These are phyloP conservation scores for Hypoxylon rickii DNA, from an alignment of 495 filamentous ascomycete genomes.

Conservation along the genomic window DNA sequence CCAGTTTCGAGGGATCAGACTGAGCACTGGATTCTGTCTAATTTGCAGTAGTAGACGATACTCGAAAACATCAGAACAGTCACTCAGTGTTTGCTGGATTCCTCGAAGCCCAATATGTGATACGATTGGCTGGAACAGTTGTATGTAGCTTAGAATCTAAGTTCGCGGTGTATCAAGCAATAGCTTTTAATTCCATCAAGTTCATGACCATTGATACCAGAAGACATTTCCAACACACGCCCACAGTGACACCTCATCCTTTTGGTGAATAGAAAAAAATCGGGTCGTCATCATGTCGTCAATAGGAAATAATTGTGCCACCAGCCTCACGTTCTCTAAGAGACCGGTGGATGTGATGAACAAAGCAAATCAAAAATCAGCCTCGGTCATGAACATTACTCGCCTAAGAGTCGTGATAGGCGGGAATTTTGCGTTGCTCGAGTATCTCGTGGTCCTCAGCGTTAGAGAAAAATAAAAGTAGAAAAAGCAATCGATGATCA, in stretches of 20 bases:
- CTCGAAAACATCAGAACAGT: slow-evolving; percentile 11
- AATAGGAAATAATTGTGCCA: slow-evolving; percentile 38
- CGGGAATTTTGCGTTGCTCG: slow-evolving; percentile 31
- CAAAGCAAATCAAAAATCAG: slow-evolving; percentile 39
- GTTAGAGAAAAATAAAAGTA: slow-evolving; percentile 15
- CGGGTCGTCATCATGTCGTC: slow-evolving; percentile 44
- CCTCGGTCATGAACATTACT: slow-evolving; percentile 42
- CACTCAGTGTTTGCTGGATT: slow-evolving; percentile 20
- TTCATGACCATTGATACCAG: slow-evolving; percentile 48
- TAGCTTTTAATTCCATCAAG: slow-evolving; percentile 44
- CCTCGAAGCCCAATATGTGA: slow-evolving; percentile 34
- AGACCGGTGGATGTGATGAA: slow-evolving; percentile 36
- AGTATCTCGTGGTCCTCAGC: slow-evolving; percentile 38
- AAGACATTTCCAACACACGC: slow-evolving; percentile 45
- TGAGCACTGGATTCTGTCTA: too few relatives aligned
- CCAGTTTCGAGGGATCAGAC: too few relatives aligned
- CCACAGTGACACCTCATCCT: slow-evolving; percentile 41
- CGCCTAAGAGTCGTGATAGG: slow-evolving; percentile 39
- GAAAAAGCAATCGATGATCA: slow-evolving; percentile 28
- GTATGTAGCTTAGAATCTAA: slow-evolving; percentile 45
- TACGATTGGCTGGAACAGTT: slow-evolving; percentile 38
- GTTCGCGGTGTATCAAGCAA: slow-evolving; percentile 42
- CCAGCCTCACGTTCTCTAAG: slow-evolving; percentile 28
- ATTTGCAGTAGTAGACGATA: too few relatives aligned
- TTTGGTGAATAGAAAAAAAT: slow-evolving; percentile 42